Conservation (phyloP, 2,329 filamentous ascomycete genomes). For the Corniculantispora saksenae region DNA sequence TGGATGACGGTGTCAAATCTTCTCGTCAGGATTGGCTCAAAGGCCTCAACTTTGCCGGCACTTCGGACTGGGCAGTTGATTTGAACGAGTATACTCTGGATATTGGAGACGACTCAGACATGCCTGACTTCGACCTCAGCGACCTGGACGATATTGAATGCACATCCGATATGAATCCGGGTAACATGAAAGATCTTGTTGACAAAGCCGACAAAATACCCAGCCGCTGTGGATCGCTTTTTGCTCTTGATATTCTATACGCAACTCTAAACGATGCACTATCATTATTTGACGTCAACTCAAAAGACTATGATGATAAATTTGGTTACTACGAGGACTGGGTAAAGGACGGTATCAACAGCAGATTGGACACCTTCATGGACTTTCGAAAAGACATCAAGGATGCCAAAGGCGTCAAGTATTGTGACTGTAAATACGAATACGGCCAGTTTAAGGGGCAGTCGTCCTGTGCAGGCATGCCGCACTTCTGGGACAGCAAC, state of each 20-base stretch:
- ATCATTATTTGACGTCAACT: not conserved
- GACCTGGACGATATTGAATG: not conserved
- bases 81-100: not conserved
- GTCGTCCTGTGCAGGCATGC: not conserved
- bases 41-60: constrained; percentile 23
- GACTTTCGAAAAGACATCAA: not conserved
- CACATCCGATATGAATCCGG: not conserved
- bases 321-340: constrained; percentile 1
- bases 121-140: not conserved
- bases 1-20: constrained; percentile 20
- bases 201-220: not conserved
- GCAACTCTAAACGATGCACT: not conserved
- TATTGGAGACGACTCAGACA: not conserved
- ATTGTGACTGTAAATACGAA: not conserved
- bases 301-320: constrained; percentile 3
- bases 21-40: not conserved
- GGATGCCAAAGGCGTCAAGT: not conserved
- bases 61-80: constrained; percentile 26
- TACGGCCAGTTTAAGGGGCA: not conserved
- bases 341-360: not conserved
- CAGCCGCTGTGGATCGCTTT: not conserved
- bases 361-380: not conserved
- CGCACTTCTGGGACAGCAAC: not conserved
- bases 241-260: not conserved
- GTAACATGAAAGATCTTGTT: not conserved